These are phyloP conservation scores for Macaranga tanarius DNA, from an alignment of 441 rosid genomes.

Conservation along the genomic window DNA sequence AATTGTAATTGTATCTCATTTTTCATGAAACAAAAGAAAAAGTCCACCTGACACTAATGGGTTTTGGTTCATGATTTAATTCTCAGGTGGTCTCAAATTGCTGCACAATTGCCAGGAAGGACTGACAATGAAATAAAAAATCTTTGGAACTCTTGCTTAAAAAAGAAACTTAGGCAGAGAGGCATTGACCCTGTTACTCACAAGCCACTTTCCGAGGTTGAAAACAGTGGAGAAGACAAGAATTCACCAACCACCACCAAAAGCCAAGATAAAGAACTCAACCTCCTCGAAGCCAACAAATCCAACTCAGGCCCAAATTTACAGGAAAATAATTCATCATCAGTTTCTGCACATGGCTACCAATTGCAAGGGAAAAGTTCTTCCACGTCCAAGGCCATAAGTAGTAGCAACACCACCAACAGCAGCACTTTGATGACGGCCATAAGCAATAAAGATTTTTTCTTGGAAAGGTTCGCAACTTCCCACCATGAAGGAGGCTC, in stretches of 20 bases:
- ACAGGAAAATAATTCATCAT: slow-evolving; percentile 28
- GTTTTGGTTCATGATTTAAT: slow-evolving; percentile 14
- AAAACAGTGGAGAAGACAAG: slow-evolving; percentile 43
- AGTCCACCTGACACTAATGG: not conserved
- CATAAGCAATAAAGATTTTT: slow-evolving; percentile 31
- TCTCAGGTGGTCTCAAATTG: slow-evolving; percentile 95
- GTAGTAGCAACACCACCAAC: slow-evolving; percentile 12
- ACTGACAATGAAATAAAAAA: slow-evolving; percentile 96
- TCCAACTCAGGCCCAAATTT: slow-evolving; percentile 15
- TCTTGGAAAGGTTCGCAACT: slow-evolving; percentile 31
- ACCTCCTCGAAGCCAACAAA: slow-evolving; percentile 32
- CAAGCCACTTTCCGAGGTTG: slow-evolving; percentile 62
- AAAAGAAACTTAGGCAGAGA: slow-evolving; percentile 81
- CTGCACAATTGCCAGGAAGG: slow-evolving; percentile 84
- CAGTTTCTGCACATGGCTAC: slow-evolving; percentile 26
- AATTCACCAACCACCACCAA: slow-evolving; percentile 30
- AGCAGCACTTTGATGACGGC: slow-evolving; percentile 28
- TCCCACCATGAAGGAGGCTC: slow-evolving; percentile 28
- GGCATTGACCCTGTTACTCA: slow-evolving; percentile 98
- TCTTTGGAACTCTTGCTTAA: slow-evolving; percentile 87
- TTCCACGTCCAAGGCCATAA: slow-evolving; percentile 29
- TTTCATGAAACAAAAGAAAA: not conserved
- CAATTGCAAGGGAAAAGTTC: slow-evolving; percentile 30
- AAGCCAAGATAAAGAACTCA: slow-evolving; percentile 34
- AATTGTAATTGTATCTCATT: not conserved